phyloP scores from a whole-genome alignment of 768 basidiomycete genomes.

The Kwoniella dendrophila region DNA sequence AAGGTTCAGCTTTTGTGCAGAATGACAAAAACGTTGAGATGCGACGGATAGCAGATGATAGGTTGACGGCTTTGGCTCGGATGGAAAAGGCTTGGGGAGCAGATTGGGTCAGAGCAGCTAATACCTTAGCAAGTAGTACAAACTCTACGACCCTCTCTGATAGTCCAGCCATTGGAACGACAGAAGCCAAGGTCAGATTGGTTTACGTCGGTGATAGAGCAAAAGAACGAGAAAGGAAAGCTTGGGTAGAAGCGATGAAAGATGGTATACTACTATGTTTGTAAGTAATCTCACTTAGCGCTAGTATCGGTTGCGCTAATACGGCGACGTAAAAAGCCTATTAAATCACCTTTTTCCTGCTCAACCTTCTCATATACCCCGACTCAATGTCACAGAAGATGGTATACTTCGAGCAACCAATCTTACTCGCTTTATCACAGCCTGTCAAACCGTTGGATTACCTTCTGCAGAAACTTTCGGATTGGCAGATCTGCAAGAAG shows the following conservation, averaged over 20 bases:
- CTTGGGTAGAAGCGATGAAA: constrained; percentile 73
- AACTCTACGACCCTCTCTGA: neutral
- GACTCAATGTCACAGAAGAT: constrained; percentile 55
- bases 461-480: constrained; percentile 67
- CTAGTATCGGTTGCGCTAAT: no score
- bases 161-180: constrained; percentile 50
- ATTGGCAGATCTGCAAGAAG: constrained; percentile 69
- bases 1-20: constrained; percentile 24
- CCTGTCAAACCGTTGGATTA: constrained; percentile 65
- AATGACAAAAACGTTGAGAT: constrained; percentile 34
- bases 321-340: constrained; percentile 26
- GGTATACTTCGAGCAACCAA: constrained; percentile 37
- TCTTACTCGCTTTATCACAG: constrained; percentile 68
- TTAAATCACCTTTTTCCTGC: constrained; percentile 40
- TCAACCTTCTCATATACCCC: constrained; percentile 38
- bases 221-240: constrained; percentile 73
- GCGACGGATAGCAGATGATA: constrained; percentile 62
- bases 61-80: constrained; percentile 65
- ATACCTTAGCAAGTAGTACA: constrained; percentile 16
- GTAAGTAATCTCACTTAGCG: no score
- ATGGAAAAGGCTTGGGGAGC: constrained; percentile 77
- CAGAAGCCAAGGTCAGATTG: constrained; percentile 55
- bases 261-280: constrained; percentile 89
- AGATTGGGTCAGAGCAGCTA: constrained; percentile 59
- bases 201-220: constrained; percentile 57